A percentile compares a stretch with the other conserved stretches of the same genome.
phyloP scores from a whole-genome alignment of 805 yeast species.

The Yarrowia osloensis region DNA sequence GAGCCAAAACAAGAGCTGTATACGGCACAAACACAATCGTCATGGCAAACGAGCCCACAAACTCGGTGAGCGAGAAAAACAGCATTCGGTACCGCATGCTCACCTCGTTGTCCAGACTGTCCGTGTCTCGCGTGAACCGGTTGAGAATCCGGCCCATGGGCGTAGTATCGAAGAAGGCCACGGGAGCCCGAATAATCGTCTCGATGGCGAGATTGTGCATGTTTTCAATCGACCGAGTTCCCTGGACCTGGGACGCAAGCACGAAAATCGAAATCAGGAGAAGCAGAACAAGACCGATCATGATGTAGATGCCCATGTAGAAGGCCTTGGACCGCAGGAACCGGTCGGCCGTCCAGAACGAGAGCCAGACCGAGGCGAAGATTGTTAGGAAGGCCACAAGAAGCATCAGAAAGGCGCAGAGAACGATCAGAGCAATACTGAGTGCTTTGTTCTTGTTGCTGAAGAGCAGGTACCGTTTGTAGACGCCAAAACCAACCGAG shows the following conservation, averaged over 20 bases:
- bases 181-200: constrained; percentile 70
- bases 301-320: constrained; percentile 58
- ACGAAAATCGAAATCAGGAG: constrained; percentile 48
- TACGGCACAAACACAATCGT: constrained; percentile 67
- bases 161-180: constrained; percentile 92
- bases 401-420: constrained; percentile 17
- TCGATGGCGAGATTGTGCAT: constrained; percentile 65
- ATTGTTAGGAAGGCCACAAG: background rate
- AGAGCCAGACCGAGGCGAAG: constrained; percentile 62
- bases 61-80: constrained; percentile 52
- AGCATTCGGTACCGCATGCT: constrained; percentile 62
- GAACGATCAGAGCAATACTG: constrained; percentile 49
- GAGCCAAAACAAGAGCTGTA: constrained; percentile 62
- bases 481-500: constrained; percentile 45
- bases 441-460: constrained; percentile 45
- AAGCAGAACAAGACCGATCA: constrained; percentile 53
- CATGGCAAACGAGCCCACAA: constrained; percentile 58
- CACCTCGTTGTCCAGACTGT: constrained; percentile 87
- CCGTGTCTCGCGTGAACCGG: constrained; percentile 91
- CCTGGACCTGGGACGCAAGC: background rate
- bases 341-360: constrained; percentile 62
- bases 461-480: constrained; percentile 52
- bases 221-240: constrained; percentile 35
- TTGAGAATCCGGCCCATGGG: constrained; percentile 96
- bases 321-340: constrained; percentile 42